Conservation (phyloP, 768 basidiomycete genomes). For the Suillus tomentosus region DNA sequence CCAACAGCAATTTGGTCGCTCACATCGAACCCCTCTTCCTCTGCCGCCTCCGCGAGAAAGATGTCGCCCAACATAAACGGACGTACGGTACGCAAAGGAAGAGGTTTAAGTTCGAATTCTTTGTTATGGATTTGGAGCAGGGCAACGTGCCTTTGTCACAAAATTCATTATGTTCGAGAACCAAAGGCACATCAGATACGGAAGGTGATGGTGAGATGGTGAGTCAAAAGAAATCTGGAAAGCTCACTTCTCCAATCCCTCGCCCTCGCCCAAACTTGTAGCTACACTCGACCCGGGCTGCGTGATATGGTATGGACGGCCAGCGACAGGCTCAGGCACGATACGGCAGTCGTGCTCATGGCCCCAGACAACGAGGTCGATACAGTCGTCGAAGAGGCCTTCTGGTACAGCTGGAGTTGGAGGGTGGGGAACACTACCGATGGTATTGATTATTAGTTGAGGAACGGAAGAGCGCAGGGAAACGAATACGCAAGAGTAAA, state of each 20-base stretch:
- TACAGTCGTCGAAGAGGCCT: slow-evolving; percentile 93
- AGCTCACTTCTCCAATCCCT: slow-evolving; percentile 82
- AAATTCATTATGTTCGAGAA: background rate
- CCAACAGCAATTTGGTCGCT: slow-evolving; percentile 82
- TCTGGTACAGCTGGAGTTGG: slow-evolving; percentile 95
- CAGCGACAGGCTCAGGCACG: slow-evolving; percentile 86
- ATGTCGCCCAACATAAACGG: slow-evolving; percentile 92
- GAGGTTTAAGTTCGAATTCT: slow-evolving; percentile 81
- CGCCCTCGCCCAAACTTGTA: slow-evolving; percentile 92
- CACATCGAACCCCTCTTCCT: slow-evolving; percentile 74
- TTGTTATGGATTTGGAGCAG: slow-evolving; percentile 86
- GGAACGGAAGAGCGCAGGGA: background rate
- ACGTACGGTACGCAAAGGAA: slow-evolving; percentile 88
- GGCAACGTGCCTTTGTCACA: slow-evolving; percentile 75
- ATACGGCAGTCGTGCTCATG: slow-evolving; percentile 99
- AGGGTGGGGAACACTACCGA: slow-evolving; percentile 83
- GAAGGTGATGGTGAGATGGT: background rate
- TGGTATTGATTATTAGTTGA: background rate
- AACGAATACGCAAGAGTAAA: background rate
- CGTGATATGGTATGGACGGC: slow-evolving; percentile 87
- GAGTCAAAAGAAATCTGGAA: slow-evolving; percentile 1
- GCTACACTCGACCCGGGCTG: slow-evolving; percentile 97
- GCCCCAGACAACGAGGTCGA: slow-evolving; percentile 96
- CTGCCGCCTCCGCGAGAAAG: slow-evolving; percentile 71
- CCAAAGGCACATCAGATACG: background rate